Evolutionary conservation across 164 flowering plant genomes (phyloP), one percentile per base, ranked within the genome.

Genomic region (Nymphaea colorata): DNA sequence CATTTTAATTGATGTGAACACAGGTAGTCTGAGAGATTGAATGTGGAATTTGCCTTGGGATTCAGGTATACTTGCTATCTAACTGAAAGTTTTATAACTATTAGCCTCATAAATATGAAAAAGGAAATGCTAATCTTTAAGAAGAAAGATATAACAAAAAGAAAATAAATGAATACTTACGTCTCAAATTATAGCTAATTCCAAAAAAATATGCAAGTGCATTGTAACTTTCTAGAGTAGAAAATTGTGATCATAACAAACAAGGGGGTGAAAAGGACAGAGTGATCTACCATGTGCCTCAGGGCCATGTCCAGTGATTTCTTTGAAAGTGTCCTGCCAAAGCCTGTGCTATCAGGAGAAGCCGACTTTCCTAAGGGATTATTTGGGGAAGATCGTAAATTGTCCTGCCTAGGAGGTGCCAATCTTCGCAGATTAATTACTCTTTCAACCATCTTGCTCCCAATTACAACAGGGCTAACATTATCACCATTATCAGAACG

Each of bases 361-460:
- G 55, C 36, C 36, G 36, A 47, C 12, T 47, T 47, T 47, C 55
- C 55, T 4, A 12, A 6, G 55, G 12, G 12, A 47, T 47, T 47
- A 47, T 47, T 47, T 2, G 2, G 55, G 12, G 55, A 6, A 41
- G 91, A 85, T 42, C 73, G 83, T 41, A 80, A 75, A 62, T 85
- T 82, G 71, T 83, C 97, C 65, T 76, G 91, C 77, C 80, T 89
- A 6, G 99, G 93, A 18, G 97, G 96, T 43, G 80, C 84, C 69
- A 90, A 74, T 72, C 84, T 90, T 76, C 97, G 79, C 96, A 87
- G 86, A 78, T 90, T 90, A 57, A 90, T 82, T 4, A 88, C 97
- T 75, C 99, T 87, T 70, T 94, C 96, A 47, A 91, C 97, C 97
- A 94, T 90, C 78, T 89, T 85, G 36, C 86, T 84, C 57, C 99